These are phyloP conservation scores for Avena sativa DNA, from an alignment of 176 grass and related monocot species.

Conservation along the genomic window DNA sequence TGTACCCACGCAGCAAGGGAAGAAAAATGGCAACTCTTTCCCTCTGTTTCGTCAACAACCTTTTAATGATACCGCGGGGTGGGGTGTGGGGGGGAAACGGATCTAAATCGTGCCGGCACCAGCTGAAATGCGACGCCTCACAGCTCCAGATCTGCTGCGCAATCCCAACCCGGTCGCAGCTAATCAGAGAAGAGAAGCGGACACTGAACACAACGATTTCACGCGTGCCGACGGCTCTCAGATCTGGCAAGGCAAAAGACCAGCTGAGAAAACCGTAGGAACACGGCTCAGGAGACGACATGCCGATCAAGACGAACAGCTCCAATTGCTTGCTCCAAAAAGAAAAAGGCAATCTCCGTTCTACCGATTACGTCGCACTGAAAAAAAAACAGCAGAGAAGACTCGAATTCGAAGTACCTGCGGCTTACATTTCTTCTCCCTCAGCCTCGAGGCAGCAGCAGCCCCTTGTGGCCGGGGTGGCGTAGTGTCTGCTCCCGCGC, in stretches of 20 bases:
- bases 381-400: not conserved
- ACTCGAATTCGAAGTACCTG: conserved; percentile 31
- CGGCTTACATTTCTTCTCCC: conserved; percentile 29
- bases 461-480: not conserved
- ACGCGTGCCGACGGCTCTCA: not conserved
- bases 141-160: conserved; percentile 30
- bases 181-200: not conserved
- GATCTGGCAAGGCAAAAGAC: conserved; percentile 2
- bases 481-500: not conserved
- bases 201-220: not conserved
- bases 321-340: not conserved
- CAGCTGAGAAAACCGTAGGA: not conserved
- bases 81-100: not conserved
- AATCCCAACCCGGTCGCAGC: not conserved
- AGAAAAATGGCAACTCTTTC: conserved; percentile 14
- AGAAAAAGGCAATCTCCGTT: not conserved
- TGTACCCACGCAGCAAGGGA: not conserved
- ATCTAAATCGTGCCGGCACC: not conserved
- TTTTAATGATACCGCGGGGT: not conserved
- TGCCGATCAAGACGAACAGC: not conserved
- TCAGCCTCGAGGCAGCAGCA: not conserved
- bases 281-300: not conserved
- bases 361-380: not conserved
- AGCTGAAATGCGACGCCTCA: not conserved
- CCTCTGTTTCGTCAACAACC: not conserved